These are phyloP conservation scores for Podila clonocystis DNA, from an alignment of 192 early-diverging fungal species.

Conservation along the genomic window DNA sequence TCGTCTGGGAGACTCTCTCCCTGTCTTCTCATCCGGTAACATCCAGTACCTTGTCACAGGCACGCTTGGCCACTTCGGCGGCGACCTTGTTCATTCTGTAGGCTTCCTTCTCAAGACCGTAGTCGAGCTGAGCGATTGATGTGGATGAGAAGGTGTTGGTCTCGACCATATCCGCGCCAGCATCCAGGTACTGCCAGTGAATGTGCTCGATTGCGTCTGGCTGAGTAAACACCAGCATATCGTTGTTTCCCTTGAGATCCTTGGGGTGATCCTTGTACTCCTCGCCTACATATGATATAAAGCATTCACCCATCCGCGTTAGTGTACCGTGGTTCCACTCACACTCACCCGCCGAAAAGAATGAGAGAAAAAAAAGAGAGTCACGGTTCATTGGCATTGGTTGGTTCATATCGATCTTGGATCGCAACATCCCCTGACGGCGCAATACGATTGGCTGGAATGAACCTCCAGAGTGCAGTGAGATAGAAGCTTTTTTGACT, in stretches of 20 bases:
- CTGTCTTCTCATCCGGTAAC: background rate
- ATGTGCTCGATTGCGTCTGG: constrained; percentile 90
- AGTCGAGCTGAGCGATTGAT: constrained; percentile 93
- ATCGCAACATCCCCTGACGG: background rate
- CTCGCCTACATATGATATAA: constrained; percentile 54
- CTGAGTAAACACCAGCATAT: constrained; percentile 91
- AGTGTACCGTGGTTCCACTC: background rate
- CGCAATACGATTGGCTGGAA: background rate
- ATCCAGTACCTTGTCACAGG: constrained; percentile 73
- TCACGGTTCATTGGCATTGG: too few species aligned
- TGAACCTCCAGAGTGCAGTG: background rate
- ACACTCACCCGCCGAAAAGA: too few species aligned
- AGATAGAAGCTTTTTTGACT: constrained; percentile 1
- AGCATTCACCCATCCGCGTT: background rate
- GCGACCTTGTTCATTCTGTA: constrained; percentile 95
- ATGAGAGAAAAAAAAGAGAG: too few species aligned
- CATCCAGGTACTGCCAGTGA: constrained; percentile 90
- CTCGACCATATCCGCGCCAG: constrained; percentile 94
- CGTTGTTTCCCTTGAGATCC: constrained; percentile 96
- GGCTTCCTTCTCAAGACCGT: constrained; percentile 82
- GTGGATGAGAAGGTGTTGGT: constrained; percentile 98
- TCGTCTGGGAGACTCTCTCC: background rate
- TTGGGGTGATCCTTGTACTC: constrained; percentile 86
- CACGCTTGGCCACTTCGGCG: constrained; percentile 85
- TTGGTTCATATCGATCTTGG: background rate